Evolutionary conservation across 768 basidiomycete genomes (phyloP), one percentile per base, ranked within the genome.

Genomic region (Suillus variegatus): DNA sequence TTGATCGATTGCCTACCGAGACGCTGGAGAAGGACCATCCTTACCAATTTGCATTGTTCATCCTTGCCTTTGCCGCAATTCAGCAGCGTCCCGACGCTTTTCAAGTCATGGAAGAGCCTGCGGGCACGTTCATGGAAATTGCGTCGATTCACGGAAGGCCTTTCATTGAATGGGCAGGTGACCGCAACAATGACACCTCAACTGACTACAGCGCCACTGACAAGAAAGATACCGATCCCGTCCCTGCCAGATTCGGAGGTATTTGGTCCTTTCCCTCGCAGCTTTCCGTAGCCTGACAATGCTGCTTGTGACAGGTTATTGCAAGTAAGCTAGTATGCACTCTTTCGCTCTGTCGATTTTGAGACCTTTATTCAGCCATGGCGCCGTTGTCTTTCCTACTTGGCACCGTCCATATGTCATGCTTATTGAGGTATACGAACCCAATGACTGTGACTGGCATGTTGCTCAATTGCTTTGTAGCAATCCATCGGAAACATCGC

Each of bases 351-450:
- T 16, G 25, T 32, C 18, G 8, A 32, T 46, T 49, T 61, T 63
- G 20, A 46, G 58, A 20, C 2, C 10, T 36, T 54, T 56, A 35
- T 63, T 25, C 35, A 73, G 72, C 55, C 72, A 73, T 51, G 65
- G 66, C 13, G 65, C 66, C 5, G 52, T 73, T 47, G 62, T 71
- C 25, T 73, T 73, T 55, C 64, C 71, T 32, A 52, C 72, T 61
- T 73, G 73, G 73, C 72, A 73, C 35, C 71, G 73, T 13, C 73
- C 73, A 20, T 73, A 73, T 28, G 28, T 74, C n/a, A 67, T 73
- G 73, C 65, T 72, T 22, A 52, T 73, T 10, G 72, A 73, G 54
- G 72, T 73, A 35, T 18, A 61, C 54, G 22, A 20, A 43, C 60
- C 44, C 4, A 20, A 35, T 63, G 38, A 58, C 25, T 8, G 2